Evolutionary conservation across 169 alveolate species (phyloP).

Genomic region (Plasmodium malariae): DNA sequence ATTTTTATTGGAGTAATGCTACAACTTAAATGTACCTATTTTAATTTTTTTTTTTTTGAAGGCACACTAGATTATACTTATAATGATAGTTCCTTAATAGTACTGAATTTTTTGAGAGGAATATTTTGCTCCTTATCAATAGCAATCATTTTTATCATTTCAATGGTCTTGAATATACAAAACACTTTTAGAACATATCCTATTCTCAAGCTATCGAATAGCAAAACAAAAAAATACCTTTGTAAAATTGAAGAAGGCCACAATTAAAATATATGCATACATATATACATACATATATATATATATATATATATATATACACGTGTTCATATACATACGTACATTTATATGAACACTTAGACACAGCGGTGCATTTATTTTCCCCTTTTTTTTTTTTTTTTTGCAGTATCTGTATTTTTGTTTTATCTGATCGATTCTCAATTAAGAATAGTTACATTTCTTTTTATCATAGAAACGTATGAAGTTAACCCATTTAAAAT

Average conservation of each 20-base stretch:
- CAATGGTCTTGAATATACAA: constrained; percentile 51
- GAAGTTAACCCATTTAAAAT: constrained; percentile 73
- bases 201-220: constrained; percentile 26
- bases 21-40: constrained; percentile 5
- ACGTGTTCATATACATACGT: neutral
- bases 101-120: constrained; percentile 64
- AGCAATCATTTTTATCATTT: constrained; percentile 59
- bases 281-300: neutral
- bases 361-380: too few relatives aligned
- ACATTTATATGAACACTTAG: neutral
- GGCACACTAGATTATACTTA: constrained; percentile 65
- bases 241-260: constrained; percentile 11
- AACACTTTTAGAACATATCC: constrained; percentile 66
- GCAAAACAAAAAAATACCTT: constrained; percentile 59
- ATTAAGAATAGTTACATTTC: constrained; percentile 71
- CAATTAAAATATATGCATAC: neutral
- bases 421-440: constrained; percentile 75
- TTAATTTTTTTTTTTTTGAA: neutral
- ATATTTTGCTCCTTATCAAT: constrained; percentile 58
- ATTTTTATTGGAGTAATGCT: neutral
- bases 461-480: constrained; percentile 68
- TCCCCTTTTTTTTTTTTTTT: neutral
- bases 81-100: constrained; percentile 55
- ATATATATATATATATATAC: neutral
- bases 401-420: constrained; percentile 55